These are phyloP conservation scores for Neurospora hispaniola DNA, from an alignment of 495 filamentous ascomycete genomes.

Conservation along the genomic window DNA sequence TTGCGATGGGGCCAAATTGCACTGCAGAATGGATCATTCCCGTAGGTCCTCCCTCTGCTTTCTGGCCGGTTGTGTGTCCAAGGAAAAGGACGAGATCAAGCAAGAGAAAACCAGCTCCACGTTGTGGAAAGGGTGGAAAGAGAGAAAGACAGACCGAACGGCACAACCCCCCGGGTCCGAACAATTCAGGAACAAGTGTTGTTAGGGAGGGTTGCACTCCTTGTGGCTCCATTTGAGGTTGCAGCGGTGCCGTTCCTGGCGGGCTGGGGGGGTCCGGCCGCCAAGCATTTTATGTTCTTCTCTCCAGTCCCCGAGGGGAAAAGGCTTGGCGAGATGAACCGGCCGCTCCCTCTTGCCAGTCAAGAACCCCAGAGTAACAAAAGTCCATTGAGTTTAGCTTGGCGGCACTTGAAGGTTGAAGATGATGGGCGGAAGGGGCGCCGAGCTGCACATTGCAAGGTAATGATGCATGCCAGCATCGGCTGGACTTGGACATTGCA, in stretches of 20 bases:
- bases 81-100: background rate
- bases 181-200: conserved; percentile 20
- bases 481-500: background rate
- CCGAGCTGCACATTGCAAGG: background rate
- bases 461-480: background rate
- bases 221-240: background rate
- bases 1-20: background rate
- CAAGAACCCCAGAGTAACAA: background rate
- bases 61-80: background rate
- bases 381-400: background rate
- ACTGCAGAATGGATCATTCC: background rate
- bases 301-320: background rate
- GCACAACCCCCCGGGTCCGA: conserved; percentile 5
- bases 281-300: background rate
- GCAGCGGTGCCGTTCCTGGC: background rate
- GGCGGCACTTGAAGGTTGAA: background rate
- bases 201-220: background rate
- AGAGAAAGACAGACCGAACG: background rate
- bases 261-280: background rate
- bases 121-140: conserved; percentile 2
- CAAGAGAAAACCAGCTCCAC: conserved; percentile 15
- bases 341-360: background rate
- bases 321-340: background rate
- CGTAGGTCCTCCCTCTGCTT: background rate
- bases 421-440: background rate